A percentile compares a stretch with the other conserved stretches of the same genome.
These are phyloP conservation scores for Phialophora expanda DNA, from an alignment of 2,329 filamentous ascomycete genomes.

Conservation along the genomic window DNA sequence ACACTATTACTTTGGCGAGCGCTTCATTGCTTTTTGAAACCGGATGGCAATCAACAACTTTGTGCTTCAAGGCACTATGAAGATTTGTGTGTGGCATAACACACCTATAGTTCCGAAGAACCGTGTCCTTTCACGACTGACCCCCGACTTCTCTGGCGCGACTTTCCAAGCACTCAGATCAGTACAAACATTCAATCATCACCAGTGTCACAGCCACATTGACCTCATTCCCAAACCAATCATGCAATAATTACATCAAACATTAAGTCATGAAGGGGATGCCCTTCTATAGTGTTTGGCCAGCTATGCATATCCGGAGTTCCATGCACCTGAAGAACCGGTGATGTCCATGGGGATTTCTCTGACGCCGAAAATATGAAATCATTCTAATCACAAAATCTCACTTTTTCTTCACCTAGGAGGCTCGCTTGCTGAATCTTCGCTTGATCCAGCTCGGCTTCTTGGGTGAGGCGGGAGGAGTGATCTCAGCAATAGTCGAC, in stretches of 20 bases:
- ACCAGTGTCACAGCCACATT: constrained; percentile 8
- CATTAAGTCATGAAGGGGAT: constrained; percentile 33
- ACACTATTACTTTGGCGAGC: background rate
- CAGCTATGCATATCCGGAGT: constrained; percentile 21
- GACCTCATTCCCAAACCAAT: constrained; percentile 11
- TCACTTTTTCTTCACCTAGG: constrained; percentile 13
- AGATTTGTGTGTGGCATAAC: constrained; percentile 19
- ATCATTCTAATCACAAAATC: background rate
- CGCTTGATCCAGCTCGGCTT: constrained; percentile 84
- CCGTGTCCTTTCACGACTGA: background rate
- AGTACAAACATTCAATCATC: background rate
- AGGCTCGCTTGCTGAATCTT: constrained; percentile 71
- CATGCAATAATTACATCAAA: constrained; percentile 36
- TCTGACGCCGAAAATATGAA: constrained; percentile 23
- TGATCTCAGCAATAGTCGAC: constrained; percentile 11
- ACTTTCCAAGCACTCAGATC: constrained; percentile 2
- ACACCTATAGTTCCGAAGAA: constrained; percentile 12
- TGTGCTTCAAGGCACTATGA: constrained; percentile 7
- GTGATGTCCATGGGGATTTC: constrained; percentile 9
- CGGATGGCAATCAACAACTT: background rate
- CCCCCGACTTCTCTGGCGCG: background rate
- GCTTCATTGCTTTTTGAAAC: background rate
- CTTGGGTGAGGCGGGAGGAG: constrained; percentile 62
- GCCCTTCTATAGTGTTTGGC: constrained; percentile 1
- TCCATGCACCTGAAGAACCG: constrained; percentile 18